Base-by-base conservation (phyloP, 805 yeast genomes). In the Yarrowia bubula region DNA sequence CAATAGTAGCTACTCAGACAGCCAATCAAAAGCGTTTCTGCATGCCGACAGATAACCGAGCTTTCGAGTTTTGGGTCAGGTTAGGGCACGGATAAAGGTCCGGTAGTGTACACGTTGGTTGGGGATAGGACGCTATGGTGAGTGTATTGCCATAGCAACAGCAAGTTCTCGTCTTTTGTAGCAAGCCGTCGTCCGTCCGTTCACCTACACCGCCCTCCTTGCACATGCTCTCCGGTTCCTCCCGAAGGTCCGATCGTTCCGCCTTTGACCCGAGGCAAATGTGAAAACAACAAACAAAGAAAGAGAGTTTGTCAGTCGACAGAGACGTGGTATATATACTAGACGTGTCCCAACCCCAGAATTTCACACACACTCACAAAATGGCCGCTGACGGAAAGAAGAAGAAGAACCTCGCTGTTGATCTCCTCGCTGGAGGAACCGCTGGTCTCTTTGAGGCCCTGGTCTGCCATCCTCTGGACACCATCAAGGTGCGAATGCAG, bases 401-500 rank as follows among this genome's bases (percentile, higher is more conserved):
- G 65, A 65, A 65, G 50, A 68, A 70, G 50, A 67, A 70, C 64
- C 68, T 70, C 44, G 74, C 71, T 53, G 70, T 75, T 37, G 77
- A 75, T 67, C 70, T 75, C 67, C 81, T 90, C 57, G 95, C 98
- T 38, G 99, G 99, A 71, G 99, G 99, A 72, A 86, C 93, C 8
- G 99, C 99, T 13, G 99, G 99, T 66, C 81, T 93, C 67, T 90
- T 92, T 74, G 99, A 93, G 81, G 99, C 98, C n/a, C 81, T 95
- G 68, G 86, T 93, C 76, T 93, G 99, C 76, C 99, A 93, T 77
- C 98, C 98, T n/a, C 83, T 93, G 71, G 99, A 93, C 75, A 93
- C 99, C 44, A 90, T 93, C 75, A 93, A 93, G 78, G 99, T 93
- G 68, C 86, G 98, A 74, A 93, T 93, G 98, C 98, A 93, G 77